These are phyloP conservation scores for Cryptococcus depauperatus DNA, from an alignment of 1,284 basidiomycete genomes.

Conservation along the genomic window DNA sequence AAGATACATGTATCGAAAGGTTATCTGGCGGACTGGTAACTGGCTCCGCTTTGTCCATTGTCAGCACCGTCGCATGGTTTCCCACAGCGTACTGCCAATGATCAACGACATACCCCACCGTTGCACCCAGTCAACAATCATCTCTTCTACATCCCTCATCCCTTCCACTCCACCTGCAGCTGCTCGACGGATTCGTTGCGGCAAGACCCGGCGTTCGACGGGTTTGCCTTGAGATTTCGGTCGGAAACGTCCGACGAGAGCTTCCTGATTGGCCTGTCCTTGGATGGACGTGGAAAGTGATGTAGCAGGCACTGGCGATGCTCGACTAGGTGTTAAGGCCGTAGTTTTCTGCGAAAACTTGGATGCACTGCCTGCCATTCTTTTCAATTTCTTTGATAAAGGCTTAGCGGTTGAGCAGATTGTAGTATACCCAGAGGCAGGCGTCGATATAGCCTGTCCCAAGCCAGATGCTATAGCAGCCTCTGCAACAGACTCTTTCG, in stretches of 20 bases:
- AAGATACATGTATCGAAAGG: slow-evolving; percentile 62
- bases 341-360: no score
- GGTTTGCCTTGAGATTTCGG: slow-evolving; percentile 9
- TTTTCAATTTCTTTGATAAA: no score
- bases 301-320: background rate
- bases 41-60: slow-evolving; percentile 63
- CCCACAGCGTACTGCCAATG: no score
- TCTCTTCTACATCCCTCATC: slow-evolving; percentile 61
- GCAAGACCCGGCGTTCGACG: slow-evolving; percentile 63
- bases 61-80: no score
- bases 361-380: no score
- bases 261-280: background rate
- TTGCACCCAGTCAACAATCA: slow-evolving; percentile 73
- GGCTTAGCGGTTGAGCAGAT: no score
- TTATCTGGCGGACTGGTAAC: slow-evolving; percentile 59
- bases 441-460: no score
- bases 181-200: slow-evolving; percentile 66
- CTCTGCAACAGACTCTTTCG: no score
- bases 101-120: slow-evolving; percentile 58
- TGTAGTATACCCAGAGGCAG: no score
- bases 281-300: background rate
- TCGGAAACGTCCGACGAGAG: background rate
- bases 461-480: no score
- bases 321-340: background rate
- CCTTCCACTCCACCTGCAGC: slow-evolving; percentile 54